A percentile compares a stretch with the other conserved stretches of the same genome.
Evolutionary conservation across 306 rosid genomes (phyloP).

Genomic region (Inga leiocalycina): DNA sequence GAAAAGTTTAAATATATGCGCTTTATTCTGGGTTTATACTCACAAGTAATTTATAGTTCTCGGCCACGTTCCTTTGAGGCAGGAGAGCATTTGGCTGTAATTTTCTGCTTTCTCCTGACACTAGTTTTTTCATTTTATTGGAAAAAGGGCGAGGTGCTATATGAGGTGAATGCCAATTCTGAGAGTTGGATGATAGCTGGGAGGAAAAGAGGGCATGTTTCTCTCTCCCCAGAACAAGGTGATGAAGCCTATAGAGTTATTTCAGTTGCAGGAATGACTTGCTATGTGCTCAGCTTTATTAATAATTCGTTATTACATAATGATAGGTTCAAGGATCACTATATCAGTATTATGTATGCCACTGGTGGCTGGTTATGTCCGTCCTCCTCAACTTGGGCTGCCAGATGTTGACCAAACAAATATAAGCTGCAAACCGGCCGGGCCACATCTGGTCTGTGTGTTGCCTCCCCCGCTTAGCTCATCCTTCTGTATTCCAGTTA

Average conservation of each 20-base stretch:
- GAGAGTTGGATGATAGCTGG: conserved; percentile 99
- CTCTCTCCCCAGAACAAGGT: conserved; percentile 83
- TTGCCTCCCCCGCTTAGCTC: conserved; percentile 94
- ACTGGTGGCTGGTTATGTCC: conserved; percentile 88
- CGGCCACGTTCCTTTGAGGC: background rate
- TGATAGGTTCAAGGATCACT: conserved; percentile 82
- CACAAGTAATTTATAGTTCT: background rate
- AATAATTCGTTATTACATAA: conserved; percentile 31
- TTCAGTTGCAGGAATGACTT: conserved; percentile 28
- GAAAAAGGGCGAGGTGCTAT: conserved; percentile 76
- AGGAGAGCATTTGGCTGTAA: background rate
- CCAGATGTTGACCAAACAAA: conserved; percentile 79
- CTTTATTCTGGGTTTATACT: conserved; percentile 11
- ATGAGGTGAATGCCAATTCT: conserved; percentile 80
- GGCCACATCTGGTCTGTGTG: conserved; percentile 93
- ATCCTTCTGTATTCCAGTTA: conserved; percentile 88
- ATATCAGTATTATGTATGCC: conserved; percentile 90
- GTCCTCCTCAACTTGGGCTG: conserved; percentile 84
- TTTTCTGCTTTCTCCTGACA: background rate
- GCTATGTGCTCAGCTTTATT: conserved; percentile 11
- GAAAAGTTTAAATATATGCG: conserved; percentile 9
- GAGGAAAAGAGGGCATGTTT: conserved; percentile 91
- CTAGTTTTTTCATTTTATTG: background rate
- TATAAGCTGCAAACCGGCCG: conserved; percentile 90
- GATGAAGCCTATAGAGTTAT: conserved; percentile 25